Evolutionary conservation across 805 yeast genomes (phyloP).

Genomic region (Ogataea trehaloabstinens): DNA sequence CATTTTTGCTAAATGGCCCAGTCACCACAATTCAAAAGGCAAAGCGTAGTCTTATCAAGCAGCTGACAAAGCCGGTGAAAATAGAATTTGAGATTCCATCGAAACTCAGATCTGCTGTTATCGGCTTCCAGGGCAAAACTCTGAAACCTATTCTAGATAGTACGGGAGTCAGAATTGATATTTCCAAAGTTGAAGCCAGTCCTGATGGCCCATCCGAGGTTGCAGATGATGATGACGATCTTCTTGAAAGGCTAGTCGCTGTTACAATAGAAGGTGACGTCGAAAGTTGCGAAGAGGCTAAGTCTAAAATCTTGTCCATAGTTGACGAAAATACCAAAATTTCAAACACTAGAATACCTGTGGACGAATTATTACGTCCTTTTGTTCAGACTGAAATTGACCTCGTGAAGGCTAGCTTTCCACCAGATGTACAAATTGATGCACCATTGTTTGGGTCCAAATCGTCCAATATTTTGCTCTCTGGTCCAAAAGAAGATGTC

Average conservation of each 20-base stretch:
- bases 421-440: slow-evolving; percentile 28
- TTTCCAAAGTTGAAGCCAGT: slow-evolving; percentile 38
- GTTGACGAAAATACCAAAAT: slow-evolving; percentile 72
- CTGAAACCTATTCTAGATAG: slow-evolving; percentile 74
- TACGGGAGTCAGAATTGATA: slow-evolving; percentile 68
- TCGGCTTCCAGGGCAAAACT: slow-evolving; percentile 83
- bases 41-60: slow-evolving; percentile 70
- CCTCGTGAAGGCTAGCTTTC: slow-evolving; percentile 12
- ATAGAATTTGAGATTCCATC: slow-evolving; percentile 69
- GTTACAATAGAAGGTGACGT: slow-evolving; percentile 79
- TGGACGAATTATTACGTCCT: slow-evolving; percentile 43
- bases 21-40: slow-evolving; percentile 65
- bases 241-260: slow-evolving; percentile 56
- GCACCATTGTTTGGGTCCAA: slow-evolving; percentile 33
- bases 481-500: slow-evolving; percentile 72
- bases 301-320: slow-evolving; percentile 62
- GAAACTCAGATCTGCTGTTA: slow-evolving; percentile 69
- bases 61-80: slow-evolving; percentile 71
- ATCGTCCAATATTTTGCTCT: slow-evolving; percentile 45
- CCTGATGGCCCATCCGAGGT: slow-evolving; percentile 15
- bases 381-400: slow-evolving; percentile 38
- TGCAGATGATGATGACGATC: slow-evolving; percentile 46
- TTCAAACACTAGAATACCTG: slow-evolving; percentile 47
- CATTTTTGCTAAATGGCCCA: slow-evolving; percentile 78
- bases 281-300: slow-evolving; percentile 78